phyloP scores from a whole-genome alignment of 192 early-diverging fungal genomes.

The Haplosporangium gracile region DNA sequence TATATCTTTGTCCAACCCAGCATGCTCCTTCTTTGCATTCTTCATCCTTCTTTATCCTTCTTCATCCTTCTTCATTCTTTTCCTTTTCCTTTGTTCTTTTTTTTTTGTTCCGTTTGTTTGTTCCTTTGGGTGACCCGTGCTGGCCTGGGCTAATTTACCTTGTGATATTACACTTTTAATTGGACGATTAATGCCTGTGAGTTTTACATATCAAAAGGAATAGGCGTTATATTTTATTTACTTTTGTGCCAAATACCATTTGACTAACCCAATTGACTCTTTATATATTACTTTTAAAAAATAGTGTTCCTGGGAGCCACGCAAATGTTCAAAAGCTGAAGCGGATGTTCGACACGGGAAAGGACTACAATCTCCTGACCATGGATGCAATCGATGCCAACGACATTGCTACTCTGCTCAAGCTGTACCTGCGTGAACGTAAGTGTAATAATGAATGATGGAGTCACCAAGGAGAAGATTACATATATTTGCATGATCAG shows the following conservation, averaged over 20 bases:
- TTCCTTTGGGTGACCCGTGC: background rate
- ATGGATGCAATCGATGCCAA: constrained; percentile 64
- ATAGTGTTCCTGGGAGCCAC: constrained; percentile 49
- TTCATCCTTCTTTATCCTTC: background rate
- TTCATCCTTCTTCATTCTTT: background rate
- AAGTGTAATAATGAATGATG: constrained; percentile 24
- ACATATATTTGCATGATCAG: background rate
- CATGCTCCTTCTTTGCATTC: background rate
- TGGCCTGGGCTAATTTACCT: background rate
- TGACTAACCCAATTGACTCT: background rate
- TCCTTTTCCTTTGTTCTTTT: background rate
- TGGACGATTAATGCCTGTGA: background rate
- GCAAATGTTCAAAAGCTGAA: constrained; percentile 49
- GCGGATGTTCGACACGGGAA: constrained; percentile 48
- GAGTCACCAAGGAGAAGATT: background rate
- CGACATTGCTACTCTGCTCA: constrained; percentile 71
- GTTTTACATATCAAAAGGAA: background rate
- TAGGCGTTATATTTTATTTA: background rate
- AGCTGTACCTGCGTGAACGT: constrained; percentile 73
- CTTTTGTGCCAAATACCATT: background rate
- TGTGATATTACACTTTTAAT: background rate
- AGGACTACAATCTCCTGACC: constrained; percentile 42
- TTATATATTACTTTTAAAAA: background rate
- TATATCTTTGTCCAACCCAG: constrained; percentile 7
- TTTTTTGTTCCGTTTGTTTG: background rate